These are phyloP conservation scores for Eucalyptus leucophloia DNA, from an alignment of 345 rosid species.

Conservation along the genomic window DNA sequence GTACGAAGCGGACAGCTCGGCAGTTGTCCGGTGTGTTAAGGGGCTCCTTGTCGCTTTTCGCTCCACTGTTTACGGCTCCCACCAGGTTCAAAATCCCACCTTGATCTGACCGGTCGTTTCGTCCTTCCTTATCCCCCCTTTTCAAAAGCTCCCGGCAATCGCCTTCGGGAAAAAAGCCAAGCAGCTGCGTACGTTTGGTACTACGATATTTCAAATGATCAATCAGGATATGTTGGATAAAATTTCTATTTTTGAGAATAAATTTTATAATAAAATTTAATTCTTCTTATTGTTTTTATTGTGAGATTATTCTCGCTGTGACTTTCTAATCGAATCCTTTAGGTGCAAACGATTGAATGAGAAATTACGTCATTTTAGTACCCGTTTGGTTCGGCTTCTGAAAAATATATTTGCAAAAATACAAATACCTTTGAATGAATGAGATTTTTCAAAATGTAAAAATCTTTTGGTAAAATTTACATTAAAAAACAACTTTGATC, in stretches of 20 bases:
- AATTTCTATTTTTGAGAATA: too few relatives aligned
- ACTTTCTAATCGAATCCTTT: too few relatives aligned
- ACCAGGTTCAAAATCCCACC: neutral
- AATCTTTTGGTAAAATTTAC: too few relatives aligned
- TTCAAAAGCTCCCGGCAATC: neutral
- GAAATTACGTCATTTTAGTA: too few relatives aligned
- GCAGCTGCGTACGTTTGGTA: too few relatives aligned
- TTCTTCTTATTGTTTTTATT: too few relatives aligned
- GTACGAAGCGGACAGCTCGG: neutral
- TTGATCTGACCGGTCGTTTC: neutral
- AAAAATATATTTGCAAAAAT: too few relatives aligned
- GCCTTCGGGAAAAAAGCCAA: neutral
- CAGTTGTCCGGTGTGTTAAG: neutral
- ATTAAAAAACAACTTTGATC: accelerated
- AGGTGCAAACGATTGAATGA: too few relatives aligned
- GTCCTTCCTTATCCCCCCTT: neutral
- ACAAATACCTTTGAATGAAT: accelerated
- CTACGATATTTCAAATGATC: too few relatives aligned
- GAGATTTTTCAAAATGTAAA: accelerated
- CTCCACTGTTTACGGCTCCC: neutral
- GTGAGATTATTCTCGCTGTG: accelerated
- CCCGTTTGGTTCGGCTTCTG: accelerated
- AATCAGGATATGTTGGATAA: too few relatives aligned
- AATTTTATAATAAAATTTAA: too few relatives aligned
- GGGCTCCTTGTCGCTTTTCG: neutral